Conservation (phyloP, 2,329 filamentous ascomycete species). For the Penicillium digitatum region DNA sequence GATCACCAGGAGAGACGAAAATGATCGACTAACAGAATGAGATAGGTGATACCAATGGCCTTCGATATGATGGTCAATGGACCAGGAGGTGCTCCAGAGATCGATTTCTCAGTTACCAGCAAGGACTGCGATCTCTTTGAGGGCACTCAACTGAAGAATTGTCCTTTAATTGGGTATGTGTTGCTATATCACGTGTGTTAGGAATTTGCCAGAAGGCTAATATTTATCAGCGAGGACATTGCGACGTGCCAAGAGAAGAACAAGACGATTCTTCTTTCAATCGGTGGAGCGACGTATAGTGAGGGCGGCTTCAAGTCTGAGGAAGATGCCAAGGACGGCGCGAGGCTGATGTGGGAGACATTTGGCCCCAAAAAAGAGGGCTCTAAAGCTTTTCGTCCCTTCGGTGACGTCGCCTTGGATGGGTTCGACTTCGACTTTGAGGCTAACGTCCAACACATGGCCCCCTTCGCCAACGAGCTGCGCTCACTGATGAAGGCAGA, state of each 20-base stretch:
- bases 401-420: constrained; percentile 62
- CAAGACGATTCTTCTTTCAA: constrained; percentile 69
- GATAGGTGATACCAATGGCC: constrained; percentile 59
- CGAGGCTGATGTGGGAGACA: constrained; percentile 64
- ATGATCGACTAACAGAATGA: constrained; percentile 7
- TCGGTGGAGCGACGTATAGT: constrained; percentile 67
- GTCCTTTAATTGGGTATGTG: constrained; percentile 61
- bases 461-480: constrained; percentile 57
- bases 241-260: constrained; percentile 59
- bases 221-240: constrained; percentile 43
- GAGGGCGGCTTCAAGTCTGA: constrained; percentile 62
- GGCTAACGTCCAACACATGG: constrained; percentile 56
- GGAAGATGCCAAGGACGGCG: constrained; percentile 52
- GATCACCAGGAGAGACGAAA: accelerated
- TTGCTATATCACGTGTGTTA: background rate
- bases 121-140: constrained; percentile 58
- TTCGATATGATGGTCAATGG: constrained; percentile 59
- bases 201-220: constrained; percentile 14
- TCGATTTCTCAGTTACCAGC: constrained; percentile 65
- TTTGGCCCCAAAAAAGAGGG: constrained; percentile 57
- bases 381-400: constrained; percentile 57
- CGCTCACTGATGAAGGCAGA: constrained; percentile 53
- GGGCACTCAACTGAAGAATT: constrained; percentile 57
- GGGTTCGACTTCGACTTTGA: constrained; percentile 78
- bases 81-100: constrained; percentile 46